phyloP scores from a whole-genome alignment of 257 asterid species.

The Paulownia fortunei region DNA sequence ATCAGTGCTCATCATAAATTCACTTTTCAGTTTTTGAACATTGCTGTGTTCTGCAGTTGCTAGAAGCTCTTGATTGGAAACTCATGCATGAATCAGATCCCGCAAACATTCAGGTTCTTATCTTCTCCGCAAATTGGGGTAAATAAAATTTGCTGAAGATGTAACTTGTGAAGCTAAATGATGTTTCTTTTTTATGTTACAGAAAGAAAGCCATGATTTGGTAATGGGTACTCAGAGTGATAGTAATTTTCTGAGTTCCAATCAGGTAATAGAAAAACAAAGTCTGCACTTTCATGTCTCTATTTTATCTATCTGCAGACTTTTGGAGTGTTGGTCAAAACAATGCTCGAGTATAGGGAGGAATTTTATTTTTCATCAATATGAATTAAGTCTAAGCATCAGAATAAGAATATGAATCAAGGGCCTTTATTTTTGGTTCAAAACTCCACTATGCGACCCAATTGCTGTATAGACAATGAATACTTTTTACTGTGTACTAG shows the following conservation, averaged over 20 bases:
- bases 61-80: slow-evolving; percentile 98
- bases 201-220: slow-evolving; percentile 50
- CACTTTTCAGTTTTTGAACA: background rate
- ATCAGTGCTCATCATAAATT: slow-evolving; percentile 11
- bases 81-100: slow-evolving; percentile 90
- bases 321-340: slow-evolving; percentile 6
- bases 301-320: background rate
- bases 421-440: background rate
- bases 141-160: slow-evolving; percentile 3
- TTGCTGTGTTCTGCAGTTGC: slow-evolving; percentile 66
- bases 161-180: slow-evolving; percentile 31
- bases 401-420: background rate
- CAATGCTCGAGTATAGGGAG: background rate
- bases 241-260: slow-evolving; percentile 50
- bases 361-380: slow-evolving; percentile 9
- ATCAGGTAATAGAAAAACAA: slow-evolving; percentile 52
- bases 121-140: slow-evolving; percentile 13
- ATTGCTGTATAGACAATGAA: background rate
- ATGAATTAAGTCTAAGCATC: background rate
- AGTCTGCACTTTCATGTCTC: background rate
- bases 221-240: slow-evolving; percentile 48
- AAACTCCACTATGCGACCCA: background rate
- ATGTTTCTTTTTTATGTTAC: slow-evolving; percentile 23
- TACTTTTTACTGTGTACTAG: background rate
- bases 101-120: slow-evolving; percentile 60